Evolutionary conservation across 306 rosid genomes (phyloP), one percentile per base, ranked within the genome.

Genomic region (Clitoria ternatea): DNA sequence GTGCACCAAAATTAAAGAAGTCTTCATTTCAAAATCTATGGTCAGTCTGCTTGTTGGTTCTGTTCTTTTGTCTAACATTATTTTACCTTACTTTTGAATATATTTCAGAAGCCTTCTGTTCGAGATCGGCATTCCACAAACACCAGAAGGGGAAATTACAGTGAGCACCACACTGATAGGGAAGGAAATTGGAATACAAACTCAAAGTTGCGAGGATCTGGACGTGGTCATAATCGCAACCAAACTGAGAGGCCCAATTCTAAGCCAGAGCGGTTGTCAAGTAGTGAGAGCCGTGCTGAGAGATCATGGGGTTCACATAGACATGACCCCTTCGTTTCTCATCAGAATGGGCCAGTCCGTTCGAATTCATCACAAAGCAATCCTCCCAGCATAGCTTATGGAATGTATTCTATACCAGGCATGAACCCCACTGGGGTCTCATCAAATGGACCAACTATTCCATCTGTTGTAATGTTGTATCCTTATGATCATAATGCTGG

Each of bases 261-360:
- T 59, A 87, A 85, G 72, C 67, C 79, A 22, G 97, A 90, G 79
- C 86, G 92, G 72, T 65, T 86, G 78, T 78, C 84, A 36, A 79
- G 84, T 3, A 80, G 69, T 60, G 97, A 94, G 81, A 87, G 72
- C 81, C 95, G 89, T 63, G 72, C 84, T 39, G 97, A 91, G 65
- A 89, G 92, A 73, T 77, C 87, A 8, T 89, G 96, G 99, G 42
- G 84, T 70, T 77, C 99, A 14, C 96, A 88, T 72, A 84, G 99
- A 57, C 90, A 85, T 13, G 92, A 94, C 56, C 69, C 86, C 2
- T 68, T 73, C 33, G 30, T 77, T 40, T 68, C 87, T 44, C 79
- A 85, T 78, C 96, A 84, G 69, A 94, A 91, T 63, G 96, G 96
- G 73, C 91, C 97, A n/a, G 70, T 91, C 59, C 95, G 86, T 61